Conservation (phyloP, 768 basidiomycete species). For the Tylopilus felleus region DNA sequence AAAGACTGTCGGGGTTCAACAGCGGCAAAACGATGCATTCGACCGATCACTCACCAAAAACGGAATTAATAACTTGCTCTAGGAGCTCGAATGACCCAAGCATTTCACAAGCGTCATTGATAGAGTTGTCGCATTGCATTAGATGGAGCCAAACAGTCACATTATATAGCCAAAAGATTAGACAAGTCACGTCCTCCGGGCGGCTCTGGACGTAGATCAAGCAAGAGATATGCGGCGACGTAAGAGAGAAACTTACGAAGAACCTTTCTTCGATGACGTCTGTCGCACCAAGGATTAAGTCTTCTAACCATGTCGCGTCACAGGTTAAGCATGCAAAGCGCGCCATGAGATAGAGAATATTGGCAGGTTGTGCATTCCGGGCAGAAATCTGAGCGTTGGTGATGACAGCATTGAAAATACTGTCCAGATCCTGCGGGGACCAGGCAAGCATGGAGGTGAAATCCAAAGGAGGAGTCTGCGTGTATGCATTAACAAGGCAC, state of each 20-base stretch:
- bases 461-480: conserved; percentile 68
- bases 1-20: conserved; percentile 59
- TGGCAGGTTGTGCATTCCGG: conserved; percentile 83
- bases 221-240: conserved; percentile 3
- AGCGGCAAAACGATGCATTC: not conserved
- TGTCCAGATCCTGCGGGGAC: conserved; percentile 71
- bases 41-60: conserved; percentile 63
- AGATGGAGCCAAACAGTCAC: conserved; percentile 87
- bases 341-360: conserved; percentile 84
- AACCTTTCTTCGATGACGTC: conserved; percentile 90
- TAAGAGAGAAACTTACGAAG: conserved; percentile 59
- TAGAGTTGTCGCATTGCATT: conserved; percentile 78
- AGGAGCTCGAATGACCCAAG: conserved; percentile 82
- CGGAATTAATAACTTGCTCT: conserved; percentile 90
- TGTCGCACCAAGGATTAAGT: conserved; percentile 85
- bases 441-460: conserved; percentile 93
- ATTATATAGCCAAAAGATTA: conserved; percentile 96
- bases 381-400: conserved; percentile 68
- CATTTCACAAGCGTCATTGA: conserved; percentile 77
- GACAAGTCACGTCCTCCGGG: conserved; percentile 79
- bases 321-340: conserved; percentile 92
- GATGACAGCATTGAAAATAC: conserved; percentile 80
- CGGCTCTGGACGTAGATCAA: conserved; percentile 50
- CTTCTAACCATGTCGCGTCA: conserved; percentile 89
- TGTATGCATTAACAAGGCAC: conserved; percentile 4